Base-by-base conservation (phyloP, 2,329 filamentous ascomycete genomes). In the Ophiostoma sp. region DNA sequence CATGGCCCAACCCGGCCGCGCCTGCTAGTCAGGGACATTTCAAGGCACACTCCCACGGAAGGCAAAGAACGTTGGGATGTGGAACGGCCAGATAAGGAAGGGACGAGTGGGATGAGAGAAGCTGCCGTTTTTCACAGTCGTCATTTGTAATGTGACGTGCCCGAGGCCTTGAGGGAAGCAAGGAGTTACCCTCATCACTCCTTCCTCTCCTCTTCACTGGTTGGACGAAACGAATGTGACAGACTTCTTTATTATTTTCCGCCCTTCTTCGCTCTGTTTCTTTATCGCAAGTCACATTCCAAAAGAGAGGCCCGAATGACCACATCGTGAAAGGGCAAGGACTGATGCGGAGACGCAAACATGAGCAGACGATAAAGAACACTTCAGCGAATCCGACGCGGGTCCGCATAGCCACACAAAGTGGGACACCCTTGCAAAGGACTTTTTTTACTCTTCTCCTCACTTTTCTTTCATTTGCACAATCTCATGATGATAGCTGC, bases 1-100 rank as follows among this genome's bases (percentile, higher is more conserved):
- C 64, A 50, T 31, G 64, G 42, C 42, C 64, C 25, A 50, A 33
- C 42, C 64, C 42, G 28, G 28, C 28, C 33, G 66, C 28, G 31
- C 45, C n/a, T 70, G 31, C 68, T 57, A 70, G 50, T 57, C 68
- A 57, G 48, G 50, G 45, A 52, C 45, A n/a, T 39, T 39, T 42
- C 57, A 61, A 61, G 57, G 57, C 55, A 59, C 55, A 48, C 42
- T n/a, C 17, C 64, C 42, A 36, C 66, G 8, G 22, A n/a, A 8
- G 15, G 33, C 11, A 15, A 42, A 36, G 25, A 22, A 3, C 64
- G 36, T 66, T 66, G 11, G 42, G 31, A 7, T 68, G 39, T 28
- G 66, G 28, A 11, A 22, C 48, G 11, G 31, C 31, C 42, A 69
- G 66, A 55, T 69, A 52, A 55, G 66, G 31, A 69, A 69, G 42